Evolutionary conservation across 1,139 yeast species (phyloP), one percentile per base, ranked within the genome.

Genomic region (Suhomyces bribrorum): DNA sequence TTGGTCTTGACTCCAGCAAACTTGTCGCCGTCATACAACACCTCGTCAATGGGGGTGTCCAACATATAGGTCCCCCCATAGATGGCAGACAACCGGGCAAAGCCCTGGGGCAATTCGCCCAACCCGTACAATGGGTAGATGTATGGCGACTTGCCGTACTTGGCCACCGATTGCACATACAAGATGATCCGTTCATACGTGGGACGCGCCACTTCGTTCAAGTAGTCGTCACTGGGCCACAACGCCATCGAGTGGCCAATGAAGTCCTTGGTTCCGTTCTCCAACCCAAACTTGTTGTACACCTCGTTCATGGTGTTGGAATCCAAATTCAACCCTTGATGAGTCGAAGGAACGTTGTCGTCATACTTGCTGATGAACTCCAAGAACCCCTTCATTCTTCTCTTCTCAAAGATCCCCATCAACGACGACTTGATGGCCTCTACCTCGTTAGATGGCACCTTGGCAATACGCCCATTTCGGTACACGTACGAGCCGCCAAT

Each of bases 201-300:
- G 55, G 92, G 96, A 59, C 96, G 79, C 4, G 97, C 97, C 7
- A 96, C 96, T 62, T 87, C 83, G 48, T 74, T 77, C 57, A 92
- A 69, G 62, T 92, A 92, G 45, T 87, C 92, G 57, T 92, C 98
- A 52, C 89, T 90, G 22, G 95, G 78, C 86, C 96, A 90, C 46
- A 92, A 76, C 6, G 97, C 99, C 98, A 92, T 94, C 13, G 98
- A 94, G 63, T 92, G 98, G 30, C 98, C 99, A 52, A 94, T 86
- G 57, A 92, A 92, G 63, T 94, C 97, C 57, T 88, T 85, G 23
- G 98, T 90, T 32, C 97, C 96, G 43, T 79, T 79, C 55, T 94
- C 97, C 46, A 92, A 78, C 7, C 97, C 96, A 59, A 84, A 94
- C 62, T 92, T 84, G 58, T 79, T 77, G 64, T 86, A 92, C 24